Evolutionary conservation across 129 eudicot genomes (phyloP).

Genomic region (Oenanthe sinensis): DNA sequence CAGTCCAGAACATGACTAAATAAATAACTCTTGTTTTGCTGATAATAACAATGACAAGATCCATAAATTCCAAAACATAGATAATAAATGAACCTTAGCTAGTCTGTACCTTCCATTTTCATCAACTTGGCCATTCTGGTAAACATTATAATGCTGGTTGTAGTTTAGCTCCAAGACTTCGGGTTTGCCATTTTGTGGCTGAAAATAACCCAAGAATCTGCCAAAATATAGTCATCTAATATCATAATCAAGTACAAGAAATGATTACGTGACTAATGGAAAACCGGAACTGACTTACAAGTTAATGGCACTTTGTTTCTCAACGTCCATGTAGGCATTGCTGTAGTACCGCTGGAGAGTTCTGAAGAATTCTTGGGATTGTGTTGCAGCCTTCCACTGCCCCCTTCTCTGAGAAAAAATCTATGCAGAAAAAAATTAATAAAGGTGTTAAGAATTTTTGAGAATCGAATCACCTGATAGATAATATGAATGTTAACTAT

Average conservation of each 20-base stretch:
- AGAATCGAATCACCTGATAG: not conserved
- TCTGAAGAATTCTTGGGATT: slow-evolving; percentile 67
- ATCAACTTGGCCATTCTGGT: slow-evolving; percentile 47
- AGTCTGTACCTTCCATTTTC: slow-evolving; percentile 42
- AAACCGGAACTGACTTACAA: slow-evolving; percentile 42
- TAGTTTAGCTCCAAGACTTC: slow-evolving; percentile 65
- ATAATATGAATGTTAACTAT: not conserved
- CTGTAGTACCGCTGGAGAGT: slow-evolving; percentile 70
- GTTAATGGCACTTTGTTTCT: slow-evolving; percentile 78
- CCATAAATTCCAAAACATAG: not conserved
- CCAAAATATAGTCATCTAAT: slow-evolving; percentile 19
- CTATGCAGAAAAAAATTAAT: slow-evolving; percentile 21
- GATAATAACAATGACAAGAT: not conserved
- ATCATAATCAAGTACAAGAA: slow-evolving; percentile 1
- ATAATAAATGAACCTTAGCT: not conserved
- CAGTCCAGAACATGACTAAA: not conserved
- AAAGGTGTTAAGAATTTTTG: not conserved
- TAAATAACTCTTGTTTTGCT: not conserved
- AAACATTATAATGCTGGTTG: slow-evolving; percentile 37
- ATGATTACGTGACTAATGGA: not conserved
- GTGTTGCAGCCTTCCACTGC: slow-evolving; percentile 68
- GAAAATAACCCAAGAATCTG: slow-evolving; percentile 73
- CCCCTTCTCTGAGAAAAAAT: slow-evolving; percentile 77
- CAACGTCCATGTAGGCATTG: slow-evolving; percentile 77
- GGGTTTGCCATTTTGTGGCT: slow-evolving; percentile 50